phyloP scores from a whole-genome alignment of 176 grass and related monocot species.

The Carex pumila region DNA sequence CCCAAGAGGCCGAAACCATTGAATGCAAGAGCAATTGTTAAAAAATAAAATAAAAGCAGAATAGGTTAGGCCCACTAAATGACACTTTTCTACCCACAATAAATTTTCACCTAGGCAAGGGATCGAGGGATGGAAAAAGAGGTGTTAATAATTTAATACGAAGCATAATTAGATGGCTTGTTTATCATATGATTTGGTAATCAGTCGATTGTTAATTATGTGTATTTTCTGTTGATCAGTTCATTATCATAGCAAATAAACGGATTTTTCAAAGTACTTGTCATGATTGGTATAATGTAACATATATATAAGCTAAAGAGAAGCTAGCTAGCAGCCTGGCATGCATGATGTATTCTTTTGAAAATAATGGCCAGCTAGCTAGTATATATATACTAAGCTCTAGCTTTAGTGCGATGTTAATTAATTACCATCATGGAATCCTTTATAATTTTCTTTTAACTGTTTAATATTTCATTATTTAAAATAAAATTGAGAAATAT shows the following conservation, averaged over 20 bases:
- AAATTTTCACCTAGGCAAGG: neutral
- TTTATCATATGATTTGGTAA: constrained; percentile 5
- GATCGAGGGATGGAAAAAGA: neutral
- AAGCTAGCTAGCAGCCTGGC: neutral
- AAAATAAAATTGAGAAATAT: no score
- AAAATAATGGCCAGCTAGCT: neutral
- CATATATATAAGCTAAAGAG: neutral
- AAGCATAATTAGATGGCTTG: neutral
- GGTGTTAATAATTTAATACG: neutral
- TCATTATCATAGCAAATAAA: neutral
- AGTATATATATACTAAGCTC: neutral
- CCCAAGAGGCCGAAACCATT: neutral
- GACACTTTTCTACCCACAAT: neutral
- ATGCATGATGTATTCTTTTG: neutral
- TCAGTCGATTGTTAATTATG: neutral
- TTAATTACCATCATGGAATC: neutral
- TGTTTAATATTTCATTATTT: no score
- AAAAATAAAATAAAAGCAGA: neutral
- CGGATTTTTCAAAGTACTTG: neutral
- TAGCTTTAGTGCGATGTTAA: neutral
- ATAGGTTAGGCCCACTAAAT: neutral
- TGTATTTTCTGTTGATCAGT: neutral
- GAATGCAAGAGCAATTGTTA: constrained; percentile 8
- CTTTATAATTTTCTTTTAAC: neutral
- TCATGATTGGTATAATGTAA: neutral